phyloP scores from a whole-genome alignment of 768 basidiomycete species.

The Russula virescens region DNA sequence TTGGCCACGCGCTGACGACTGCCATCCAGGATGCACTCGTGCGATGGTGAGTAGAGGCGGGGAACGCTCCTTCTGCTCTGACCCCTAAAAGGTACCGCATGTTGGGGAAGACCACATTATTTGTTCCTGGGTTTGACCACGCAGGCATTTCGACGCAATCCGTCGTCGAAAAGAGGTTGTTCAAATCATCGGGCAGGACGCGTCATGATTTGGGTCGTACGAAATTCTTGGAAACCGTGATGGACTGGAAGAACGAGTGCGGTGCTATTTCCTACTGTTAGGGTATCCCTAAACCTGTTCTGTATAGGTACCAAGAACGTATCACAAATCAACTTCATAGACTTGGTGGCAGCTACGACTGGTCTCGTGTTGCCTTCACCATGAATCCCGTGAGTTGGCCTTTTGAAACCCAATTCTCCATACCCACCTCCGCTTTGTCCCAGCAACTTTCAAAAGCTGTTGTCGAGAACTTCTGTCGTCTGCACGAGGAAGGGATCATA shows the following conservation, averaged over 20 bases:
- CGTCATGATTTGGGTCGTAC: conserved; percentile 95
- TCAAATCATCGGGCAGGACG: conserved; percentile 74
- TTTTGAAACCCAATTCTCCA: not conserved
- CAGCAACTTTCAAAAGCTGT: conserved; percentile 77
- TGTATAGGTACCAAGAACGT: conserved; percentile 76
- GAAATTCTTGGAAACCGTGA: conserved; percentile 81
- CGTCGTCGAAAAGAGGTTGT: conserved; percentile 90
- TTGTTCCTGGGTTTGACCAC: conserved; percentile 94
- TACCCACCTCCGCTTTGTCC: conserved; percentile 2
- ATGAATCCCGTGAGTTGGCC: conserved; percentile 69
- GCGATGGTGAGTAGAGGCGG: conserved; percentile 59
- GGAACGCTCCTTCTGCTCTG: not conserved
- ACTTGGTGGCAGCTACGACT: conserved; percentile 91
- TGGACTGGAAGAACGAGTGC: conserved; percentile 96
- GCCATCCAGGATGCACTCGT: conserved; percentile 87
- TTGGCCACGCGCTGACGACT: conserved; percentile 89
- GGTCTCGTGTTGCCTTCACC: conserved; percentile 92
- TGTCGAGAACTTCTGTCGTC: conserved; percentile 80
- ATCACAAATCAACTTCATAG: conserved; percentile 87
- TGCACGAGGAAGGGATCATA: conserved; percentile 87
- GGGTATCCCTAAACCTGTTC: not conserved
- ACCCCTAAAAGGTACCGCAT: conserved; percentile 74
- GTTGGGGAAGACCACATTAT: conserved; percentile 87
- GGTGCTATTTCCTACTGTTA: conserved; percentile 28
- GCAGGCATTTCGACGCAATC: conserved; percentile 98